A percentile compares a stretch with the other conserved stretches of the same genome.
Evolutionary conservation across 805 yeast species (phyloP).

Genomic region (Cyberlindnera maritima): DNA sequence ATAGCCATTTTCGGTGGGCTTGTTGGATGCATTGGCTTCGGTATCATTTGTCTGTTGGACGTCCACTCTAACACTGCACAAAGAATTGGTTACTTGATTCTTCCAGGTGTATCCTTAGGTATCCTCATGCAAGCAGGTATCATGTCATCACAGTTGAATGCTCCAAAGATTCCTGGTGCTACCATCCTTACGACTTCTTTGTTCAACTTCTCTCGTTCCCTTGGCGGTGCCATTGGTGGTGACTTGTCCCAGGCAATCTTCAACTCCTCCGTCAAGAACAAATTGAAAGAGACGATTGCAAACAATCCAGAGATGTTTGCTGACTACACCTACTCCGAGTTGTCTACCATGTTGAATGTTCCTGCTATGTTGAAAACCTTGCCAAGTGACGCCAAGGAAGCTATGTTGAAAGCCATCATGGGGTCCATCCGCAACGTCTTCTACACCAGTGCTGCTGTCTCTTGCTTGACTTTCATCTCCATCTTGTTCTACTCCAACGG

Average conservation of each 20-base stretch:
- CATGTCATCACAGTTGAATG: slow-evolving; percentile 33
- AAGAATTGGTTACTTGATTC: slow-evolving; percentile 36
- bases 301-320: slow-evolving; percentile 6
- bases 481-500: slow-evolving; percentile 39
- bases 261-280: slow-evolving; percentile 28
- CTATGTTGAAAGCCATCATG: slow-evolving; percentile 31
- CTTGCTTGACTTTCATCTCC: slow-evolving; percentile 32
- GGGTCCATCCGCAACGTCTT: slow-evolving; percentile 38
- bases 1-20: slow-evolving; percentile 31
- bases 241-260: slow-evolving; percentile 37
- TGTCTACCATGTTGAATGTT: slow-evolving; percentile 1
- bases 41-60: slow-evolving; percentile 31
- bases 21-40: slow-evolving; percentile 34
- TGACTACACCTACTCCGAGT: background rate
- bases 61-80: slow-evolving; percentile 28
- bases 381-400: slow-evolving; percentile 6
- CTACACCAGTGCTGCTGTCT: slow-evolving; percentile 38
- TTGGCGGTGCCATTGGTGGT: slow-evolving; percentile 42
- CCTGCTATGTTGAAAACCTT: slow-evolving; percentile 6
- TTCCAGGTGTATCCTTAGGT: slow-evolving; percentile 39
- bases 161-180: slow-evolving; percentile 49
- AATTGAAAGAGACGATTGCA: slow-evolving; percentile 5
- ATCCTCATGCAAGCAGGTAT: slow-evolving; percentile 32
- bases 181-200: slow-evolving; percentile 43
- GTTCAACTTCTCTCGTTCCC: slow-evolving; percentile 38